Conservation (phyloP, 805 yeast species). For the Candida caryicola region DNA sequence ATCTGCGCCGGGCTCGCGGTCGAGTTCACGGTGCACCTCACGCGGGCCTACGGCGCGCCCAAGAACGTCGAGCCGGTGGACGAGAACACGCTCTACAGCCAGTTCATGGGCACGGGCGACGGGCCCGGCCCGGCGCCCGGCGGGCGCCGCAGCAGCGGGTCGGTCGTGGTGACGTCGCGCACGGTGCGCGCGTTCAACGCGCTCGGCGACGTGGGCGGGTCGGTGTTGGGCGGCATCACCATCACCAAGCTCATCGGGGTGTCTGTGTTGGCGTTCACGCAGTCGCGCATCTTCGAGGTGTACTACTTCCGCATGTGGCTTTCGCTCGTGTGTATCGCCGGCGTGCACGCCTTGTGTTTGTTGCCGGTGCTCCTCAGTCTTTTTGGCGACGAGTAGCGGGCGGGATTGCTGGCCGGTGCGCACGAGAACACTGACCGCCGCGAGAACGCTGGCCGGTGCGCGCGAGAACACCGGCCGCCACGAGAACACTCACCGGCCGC, state of each 20-base stretch:
- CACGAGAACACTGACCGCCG: too few relatives aligned
- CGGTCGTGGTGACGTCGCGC: neutral
- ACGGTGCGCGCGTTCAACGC: slow-evolving; percentile 48
- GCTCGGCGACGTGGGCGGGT: slow-evolving; percentile 76
- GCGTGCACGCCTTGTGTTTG: slow-evolving; percentile 73
- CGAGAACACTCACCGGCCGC: too few relatives aligned
- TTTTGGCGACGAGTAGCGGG: neutral
- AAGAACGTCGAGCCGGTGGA: neutral
- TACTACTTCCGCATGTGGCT: slow-evolving; percentile 97
- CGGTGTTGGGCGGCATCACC: slow-evolving; percentile 88
- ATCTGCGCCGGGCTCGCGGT: slow-evolving; percentile 94
- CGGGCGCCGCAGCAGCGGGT: too few relatives aligned
- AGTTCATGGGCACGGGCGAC: slow-evolving; percentile 14
- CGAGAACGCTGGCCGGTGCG: too few relatives aligned
- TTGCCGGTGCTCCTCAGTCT: slow-evolving; percentile 63
- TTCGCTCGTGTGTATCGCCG: slow-evolving; percentile 70
- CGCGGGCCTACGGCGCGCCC: slow-evolving; percentile 63
- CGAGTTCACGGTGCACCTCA: slow-evolving; percentile 87
- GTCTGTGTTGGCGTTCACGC: slow-evolving; percentile 78
- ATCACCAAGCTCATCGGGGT: slow-evolving; percentile 89
- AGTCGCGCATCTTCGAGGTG: slow-evolving; percentile 82
- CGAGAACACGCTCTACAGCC: slow-evolving; percentile 5
- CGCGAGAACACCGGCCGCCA: too few relatives aligned
- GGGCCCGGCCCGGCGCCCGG: slow-evolving; percentile 5
- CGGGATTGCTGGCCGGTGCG: too few relatives aligned